These are phyloP conservation scores for Acacia crassicarpa DNA, from an alignment of 306 rosid species.

Conservation along the genomic window DNA sequence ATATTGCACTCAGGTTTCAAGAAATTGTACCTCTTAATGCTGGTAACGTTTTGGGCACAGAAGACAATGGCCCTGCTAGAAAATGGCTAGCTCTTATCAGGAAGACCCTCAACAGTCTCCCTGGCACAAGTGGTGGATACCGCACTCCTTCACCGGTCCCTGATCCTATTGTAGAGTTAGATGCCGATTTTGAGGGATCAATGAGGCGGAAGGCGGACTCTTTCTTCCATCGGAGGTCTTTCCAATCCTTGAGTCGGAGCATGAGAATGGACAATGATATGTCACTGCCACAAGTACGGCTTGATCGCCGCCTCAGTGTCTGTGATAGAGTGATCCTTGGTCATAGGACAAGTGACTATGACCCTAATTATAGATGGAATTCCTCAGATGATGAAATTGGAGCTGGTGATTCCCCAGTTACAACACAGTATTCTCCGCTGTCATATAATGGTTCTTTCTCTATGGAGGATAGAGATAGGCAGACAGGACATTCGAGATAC, in stretches of 20 bases:
- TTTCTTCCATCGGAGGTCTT: slow-evolving; percentile 86
- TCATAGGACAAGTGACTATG: slow-evolving; percentile 76
- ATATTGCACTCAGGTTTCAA: slow-evolving; percentile 71
- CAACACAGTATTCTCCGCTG: slow-evolving; percentile 66
- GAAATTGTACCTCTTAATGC: slow-evolving; percentile 99
- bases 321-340: slow-evolving; percentile 82
- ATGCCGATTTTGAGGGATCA: slow-evolving; percentile 90
- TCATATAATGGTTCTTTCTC: slow-evolving; percentile 55
- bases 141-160: slow-evolving; percentile 85
- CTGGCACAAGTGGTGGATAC: slow-evolving; percentile 72
- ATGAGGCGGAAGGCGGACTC: slow-evolving; percentile 76
- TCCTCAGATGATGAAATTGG: slow-evolving; percentile 93
- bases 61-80: slow-evolving; percentile 97
- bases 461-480: slow-evolving; percentile 80
- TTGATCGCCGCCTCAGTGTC: slow-evolving; percentile 81
- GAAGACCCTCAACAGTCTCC: slow-evolving; percentile 87
- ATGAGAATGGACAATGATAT: slow-evolving; percentile 92
- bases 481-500: slow-evolving; percentile 72
- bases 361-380: slow-evolving; percentile 70
- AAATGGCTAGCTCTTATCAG: slow-evolving; percentile 93
- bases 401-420: slow-evolving; percentile 65
- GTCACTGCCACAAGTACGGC: slow-evolving; percentile 64
- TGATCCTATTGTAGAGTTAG: slow-evolving; percentile 84
- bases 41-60: slow-evolving; percentile 96
- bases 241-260: slow-evolving; percentile 92